Conservation (phyloP, 2,329 filamentous ascomycete species). For the Ambrosiella beaveri region DNA sequence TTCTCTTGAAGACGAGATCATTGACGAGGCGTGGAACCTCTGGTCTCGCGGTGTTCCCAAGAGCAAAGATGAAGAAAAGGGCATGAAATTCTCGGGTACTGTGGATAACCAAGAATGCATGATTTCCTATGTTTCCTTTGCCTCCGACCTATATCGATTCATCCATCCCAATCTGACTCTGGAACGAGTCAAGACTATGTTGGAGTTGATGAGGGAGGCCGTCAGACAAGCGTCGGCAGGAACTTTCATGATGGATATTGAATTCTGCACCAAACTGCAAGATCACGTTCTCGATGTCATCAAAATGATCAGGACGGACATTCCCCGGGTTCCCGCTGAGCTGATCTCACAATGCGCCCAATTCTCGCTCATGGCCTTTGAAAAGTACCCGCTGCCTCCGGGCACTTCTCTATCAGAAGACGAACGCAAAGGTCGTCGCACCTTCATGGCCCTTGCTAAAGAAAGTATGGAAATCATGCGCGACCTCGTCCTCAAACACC, state of each 20-base stretch:
- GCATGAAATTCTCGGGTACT: constrained; percentile 12
- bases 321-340: constrained; percentile 46
- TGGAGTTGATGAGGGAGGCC: constrained; percentile 52
- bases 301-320: constrained; percentile 48
- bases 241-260: constrained; percentile 53
- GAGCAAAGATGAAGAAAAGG: constrained; percentile 19
- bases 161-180: constrained; percentile 46
- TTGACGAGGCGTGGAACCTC: constrained; percentile 48
- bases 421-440: constrained; percentile 37
- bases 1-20: constrained; percentile 31
- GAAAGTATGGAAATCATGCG: constrained; percentile 57
- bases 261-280: constrained; percentile 58
- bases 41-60: constrained; percentile 43
- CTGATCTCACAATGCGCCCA: constrained; percentile 53
- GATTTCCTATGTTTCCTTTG: constrained; percentile 64
- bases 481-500: constrained; percentile 39
- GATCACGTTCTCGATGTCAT: constrained; percentile 50
- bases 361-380: constrained; percentile 53
- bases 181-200: constrained; percentile 47
- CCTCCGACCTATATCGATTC: constrained; percentile 63
- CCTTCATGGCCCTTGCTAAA: constrained; percentile 81
- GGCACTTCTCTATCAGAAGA: constrained; percentile 14
- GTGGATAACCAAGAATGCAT: constrained; percentile 63
- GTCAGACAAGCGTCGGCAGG: constrained; percentile 52
- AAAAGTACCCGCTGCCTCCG: not conserved